Base-by-base conservation (phyloP, 2,329 filamentous ascomycete genomes). In the Pseudophaeomoniella oleicola region DNA sequence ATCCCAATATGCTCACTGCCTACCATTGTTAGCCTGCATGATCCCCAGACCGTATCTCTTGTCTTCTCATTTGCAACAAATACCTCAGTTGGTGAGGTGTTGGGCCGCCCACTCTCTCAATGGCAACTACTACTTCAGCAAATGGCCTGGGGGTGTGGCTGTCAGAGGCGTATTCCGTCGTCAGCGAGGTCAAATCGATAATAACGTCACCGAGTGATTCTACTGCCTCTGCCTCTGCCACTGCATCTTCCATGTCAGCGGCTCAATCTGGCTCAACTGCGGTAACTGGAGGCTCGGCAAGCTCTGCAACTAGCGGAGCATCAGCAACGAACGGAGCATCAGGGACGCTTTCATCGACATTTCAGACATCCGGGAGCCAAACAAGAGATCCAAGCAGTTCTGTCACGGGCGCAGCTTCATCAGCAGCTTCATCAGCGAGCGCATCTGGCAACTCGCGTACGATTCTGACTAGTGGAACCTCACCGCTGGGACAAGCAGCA, bases 401-500 rank as follows among this genome's bases (percentile, higher is more conserved):
- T n/a, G n/a, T 27, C 22, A 27, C 22, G n/a, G n/a, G 22, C 22
- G 22, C 9, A 27, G 22, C 22, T 9, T 27, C 22, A 9, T 27
- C 22, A 6, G n/a, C 22, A 27, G n/a, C 6, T 6, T n/a, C n/a
- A n/a, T n/a, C n/a, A n/a, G n/a, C n/a, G n/a, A n/a, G n/a, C n/a
- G n/a, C n/a, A n/a, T n/a, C n/a, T n/a, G n/a, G n/a, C n/a, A 27
- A 27, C n/a, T 27, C 22, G 22, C 6, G n/a, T 27, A 27, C 22
- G n/a, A n/a, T n/a, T 6, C 22, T 27, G 22, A n/a, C 22, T n/a
- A 9, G 9, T n/a, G 22, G 22, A 9, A 9, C 22, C 6, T 27
- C 42, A 19, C 39, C 44, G 12, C 40, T 42, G 19, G 37, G 38
- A 12, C 11, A 40, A 4, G 40, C 38, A 18, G 38, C 42, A 13